Conservation (phyloP, 352 stramenopile species). For the Phytophthora foliorum region DNA sequence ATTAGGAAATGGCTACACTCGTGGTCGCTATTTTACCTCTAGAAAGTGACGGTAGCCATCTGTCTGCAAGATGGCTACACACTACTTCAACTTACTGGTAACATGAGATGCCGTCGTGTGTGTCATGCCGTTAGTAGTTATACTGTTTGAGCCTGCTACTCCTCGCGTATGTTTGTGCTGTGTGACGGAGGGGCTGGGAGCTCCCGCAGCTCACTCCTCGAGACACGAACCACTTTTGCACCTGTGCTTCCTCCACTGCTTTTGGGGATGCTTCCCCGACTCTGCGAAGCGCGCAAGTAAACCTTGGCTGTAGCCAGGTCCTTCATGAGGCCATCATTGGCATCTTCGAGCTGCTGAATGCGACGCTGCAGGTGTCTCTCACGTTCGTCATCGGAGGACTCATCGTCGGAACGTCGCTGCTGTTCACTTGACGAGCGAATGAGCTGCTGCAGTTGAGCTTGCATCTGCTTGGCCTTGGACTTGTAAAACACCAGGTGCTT, state of each 20-base stretch:
- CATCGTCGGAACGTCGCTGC: slow-evolving; percentile 37
- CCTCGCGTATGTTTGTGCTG: slow-evolving; percentile 26
- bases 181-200: slow-evolving; percentile 48
- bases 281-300: slow-evolving; percentile 67
- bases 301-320: slow-evolving; percentile 80
- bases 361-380: slow-evolving; percentile 52
- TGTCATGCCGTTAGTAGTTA: no score
- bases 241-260: slow-evolving; percentile 28
- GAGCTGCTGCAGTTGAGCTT: slow-evolving; percentile 82
- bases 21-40: slow-evolving; percentile 11
- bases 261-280: slow-evolving; percentile 33
- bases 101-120: no score
- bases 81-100: background rate
- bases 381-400: slow-evolving; percentile 29
- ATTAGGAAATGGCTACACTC: slow-evolving; percentile 27
- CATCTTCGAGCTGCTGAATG: slow-evolving; percentile 77
- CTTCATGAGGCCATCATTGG: slow-evolving; percentile 81
- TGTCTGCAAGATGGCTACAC: slow-evolving; percentile 1
- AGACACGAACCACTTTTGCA: slow-evolving; percentile 69
- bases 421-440: slow-evolving; percentile 67
- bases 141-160: slow-evolving; percentile 4
- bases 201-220: slow-evolving; percentile 72
- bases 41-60: slow-evolving; percentile 18
- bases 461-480: slow-evolving; percentile 88
- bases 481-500: slow-evolving; percentile 92